Evolutionary conservation across 371 early-diverging fungal genomes (phyloP).

Genomic region (Haplosporangium sp.): DNA sequence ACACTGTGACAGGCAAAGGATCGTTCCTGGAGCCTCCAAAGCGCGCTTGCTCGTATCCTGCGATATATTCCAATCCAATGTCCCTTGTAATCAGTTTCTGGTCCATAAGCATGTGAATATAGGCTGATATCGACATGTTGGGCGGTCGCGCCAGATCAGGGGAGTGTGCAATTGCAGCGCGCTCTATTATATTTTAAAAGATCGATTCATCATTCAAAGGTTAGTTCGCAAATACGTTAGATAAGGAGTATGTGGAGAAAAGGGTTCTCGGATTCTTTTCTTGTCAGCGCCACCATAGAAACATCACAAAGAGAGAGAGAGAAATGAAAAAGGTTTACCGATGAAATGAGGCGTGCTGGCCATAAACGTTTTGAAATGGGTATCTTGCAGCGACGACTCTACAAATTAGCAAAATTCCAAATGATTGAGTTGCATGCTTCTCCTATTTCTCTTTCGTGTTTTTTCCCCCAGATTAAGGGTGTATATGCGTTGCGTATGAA

Average conservation of each 20-base stretch:
- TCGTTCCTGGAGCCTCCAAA: slow-evolving; percentile 55
- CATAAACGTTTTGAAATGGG: slow-evolving; percentile 73
- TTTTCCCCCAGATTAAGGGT: too few relatives aligned
- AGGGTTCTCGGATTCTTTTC: too few relatives aligned
- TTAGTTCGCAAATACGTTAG: too few relatives aligned
- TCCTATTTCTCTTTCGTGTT: too few relatives aligned
- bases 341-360: slow-evolving; percentile 72
- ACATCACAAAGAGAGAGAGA: too few relatives aligned
- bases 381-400: slow-evolving; percentile 60
- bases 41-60: slow-evolving; percentile 69
- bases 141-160: slow-evolving; percentile 59
- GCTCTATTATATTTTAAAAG: slow-evolving; percentile 47
- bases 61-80: slow-evolving; percentile 62
- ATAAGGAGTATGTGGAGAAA: too few relatives aligned
- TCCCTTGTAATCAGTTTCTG: slow-evolving; percentile 59
- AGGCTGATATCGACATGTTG: slow-evolving; percentile 66
- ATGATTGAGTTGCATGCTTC: too few relatives aligned
- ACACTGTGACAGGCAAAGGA: slow-evolving; percentile 19
- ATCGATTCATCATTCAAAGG: neutral
- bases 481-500: too few relatives aligned
- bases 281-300: too few relatives aligned
- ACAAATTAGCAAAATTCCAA: neutral
- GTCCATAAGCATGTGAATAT: slow-evolving; percentile 64
- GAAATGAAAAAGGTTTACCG: slow-evolving; percentile 61
- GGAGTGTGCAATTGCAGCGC: slow-evolving; percentile 61